phyloP scores from a whole-genome alignment of 345 rosid genomes.

The Eucalyptus erythrocorys region DNA sequence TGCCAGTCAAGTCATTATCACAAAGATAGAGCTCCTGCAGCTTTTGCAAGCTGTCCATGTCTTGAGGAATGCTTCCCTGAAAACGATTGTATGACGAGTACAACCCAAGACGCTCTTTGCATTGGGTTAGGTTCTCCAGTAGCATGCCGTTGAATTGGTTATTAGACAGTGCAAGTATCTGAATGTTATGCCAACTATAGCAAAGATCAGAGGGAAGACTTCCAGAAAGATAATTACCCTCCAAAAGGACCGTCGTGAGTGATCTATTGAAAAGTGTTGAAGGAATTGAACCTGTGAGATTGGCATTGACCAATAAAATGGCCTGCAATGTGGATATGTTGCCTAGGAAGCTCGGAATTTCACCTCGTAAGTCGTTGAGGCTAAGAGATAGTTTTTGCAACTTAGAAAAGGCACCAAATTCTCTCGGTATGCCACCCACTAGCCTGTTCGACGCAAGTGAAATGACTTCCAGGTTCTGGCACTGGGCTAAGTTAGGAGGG shows the following conservation, averaged over 20 bases:
- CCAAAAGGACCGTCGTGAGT: fast-evolving
- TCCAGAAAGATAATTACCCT: background rate
- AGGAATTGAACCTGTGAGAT: background rate
- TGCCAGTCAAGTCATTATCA: background rate
- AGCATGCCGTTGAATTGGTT: background rate
- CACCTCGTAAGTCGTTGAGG: no score
- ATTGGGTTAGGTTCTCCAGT: background rate
- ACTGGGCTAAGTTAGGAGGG: background rate
- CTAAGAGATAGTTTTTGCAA: no score
- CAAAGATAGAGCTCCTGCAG: background rate
- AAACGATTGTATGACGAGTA: background rate
- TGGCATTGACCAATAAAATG: fast-evolving
- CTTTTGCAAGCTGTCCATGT: no score
- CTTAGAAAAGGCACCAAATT: background rate
- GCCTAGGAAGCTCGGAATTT: no score
- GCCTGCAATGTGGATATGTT: no score
- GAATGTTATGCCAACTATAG: background rate
- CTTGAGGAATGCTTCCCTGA: no score
- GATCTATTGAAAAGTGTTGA: background rate
- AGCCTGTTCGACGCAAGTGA: background rate
- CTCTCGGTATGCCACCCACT: background rate
- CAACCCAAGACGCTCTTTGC: background rate
- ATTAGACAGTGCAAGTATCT: background rate
- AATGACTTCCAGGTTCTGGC: background rate
- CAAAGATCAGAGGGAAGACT: background rate